Evolutionary conservation across 306 rosid species (phyloP).

Genomic region (Amphicarpaea edgeworthii): DNA sequence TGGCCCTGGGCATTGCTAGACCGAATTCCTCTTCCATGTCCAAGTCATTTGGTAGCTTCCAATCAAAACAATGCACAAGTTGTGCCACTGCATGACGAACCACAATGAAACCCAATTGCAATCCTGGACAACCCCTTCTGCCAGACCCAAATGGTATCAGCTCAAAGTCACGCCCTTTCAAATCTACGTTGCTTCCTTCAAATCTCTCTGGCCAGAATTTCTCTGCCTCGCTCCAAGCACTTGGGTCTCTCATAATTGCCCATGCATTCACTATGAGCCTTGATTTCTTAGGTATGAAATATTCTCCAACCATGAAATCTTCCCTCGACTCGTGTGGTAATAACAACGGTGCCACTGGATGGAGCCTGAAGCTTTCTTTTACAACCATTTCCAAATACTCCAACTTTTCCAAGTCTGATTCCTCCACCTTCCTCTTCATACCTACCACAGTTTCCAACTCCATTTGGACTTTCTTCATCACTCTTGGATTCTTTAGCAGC

Average conservation of each 20-base stretch:
- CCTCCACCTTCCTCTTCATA: constrained; percentile 63
- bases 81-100: constrained; percentile 46
- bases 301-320: constrained; percentile 59
- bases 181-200: constrained; percentile 39
- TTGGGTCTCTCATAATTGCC: constrained; percentile 51
- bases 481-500: constrained; percentile 60
- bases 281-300: constrained; percentile 58
- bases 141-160: constrained; percentile 56
- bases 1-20: not conserved
- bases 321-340: constrained; percentile 63
- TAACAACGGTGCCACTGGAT: constrained; percentile 68
- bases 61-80: constrained; percentile 54
- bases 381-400: constrained; percentile 60
- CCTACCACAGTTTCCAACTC: constrained; percentile 66
- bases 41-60: constrained; percentile 50
- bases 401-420: constrained; percentile 61
- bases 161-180: constrained; percentile 47
- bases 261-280: constrained; percentile 48
- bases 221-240: constrained; percentile 40
- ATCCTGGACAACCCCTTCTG: constrained; percentile 51
- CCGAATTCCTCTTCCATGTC: constrained; percentile 47
- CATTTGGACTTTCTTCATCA: constrained; percentile 64
- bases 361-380: constrained; percentile 68
- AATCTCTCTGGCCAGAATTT: constrained; percentile 59
- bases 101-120: constrained; percentile 42